Conservation (phyloP, 257 asterid genomes). For the Nyctanthes arbortristis region DNA sequence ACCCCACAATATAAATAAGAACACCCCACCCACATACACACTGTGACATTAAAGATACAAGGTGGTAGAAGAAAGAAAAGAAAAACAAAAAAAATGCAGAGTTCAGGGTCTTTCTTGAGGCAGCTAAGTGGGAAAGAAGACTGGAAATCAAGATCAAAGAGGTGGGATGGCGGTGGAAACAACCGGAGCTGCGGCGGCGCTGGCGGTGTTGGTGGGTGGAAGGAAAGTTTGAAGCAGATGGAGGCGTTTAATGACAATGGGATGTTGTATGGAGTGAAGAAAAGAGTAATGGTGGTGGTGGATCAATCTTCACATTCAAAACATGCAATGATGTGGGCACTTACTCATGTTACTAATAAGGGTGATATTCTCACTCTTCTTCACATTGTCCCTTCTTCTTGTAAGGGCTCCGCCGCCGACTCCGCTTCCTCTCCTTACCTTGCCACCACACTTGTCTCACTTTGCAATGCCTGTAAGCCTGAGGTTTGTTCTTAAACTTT, state of each 20-base stretch:
- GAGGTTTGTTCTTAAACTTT: slow-evolving; percentile 45
- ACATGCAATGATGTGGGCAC: slow-evolving; percentile 98
- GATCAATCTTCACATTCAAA: slow-evolving; percentile 65
- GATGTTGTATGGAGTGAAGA: slow-evolving; percentile 49
- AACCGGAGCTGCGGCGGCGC: slow-evolving; percentile 10
- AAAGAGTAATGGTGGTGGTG: slow-evolving; percentile 92
- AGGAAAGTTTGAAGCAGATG: slow-evolving; percentile 40
- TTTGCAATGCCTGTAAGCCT: slow-evolving; percentile 85
- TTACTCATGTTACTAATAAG: slow-evolving; percentile 74
- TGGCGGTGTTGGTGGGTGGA: slow-evolving; percentile 16
- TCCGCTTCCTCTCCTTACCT: slow-evolving; percentile 49
- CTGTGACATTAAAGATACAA: no score
- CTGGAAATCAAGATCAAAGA: slow-evolving; percentile 60
- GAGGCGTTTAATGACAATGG: slow-evolving; percentile 42
- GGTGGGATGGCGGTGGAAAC: slow-evolving; percentile 48
- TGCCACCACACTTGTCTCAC: slow-evolving; percentile 74
- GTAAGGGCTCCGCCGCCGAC: slow-evolving; percentile 29
- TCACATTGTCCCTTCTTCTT: slow-evolving; percentile 55
- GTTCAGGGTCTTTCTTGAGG: slow-evolving; percentile 64
- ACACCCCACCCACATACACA: background rate
- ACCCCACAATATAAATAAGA: background rate
- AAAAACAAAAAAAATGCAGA: slow-evolving; percentile 37
- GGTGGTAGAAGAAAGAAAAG: background rate
- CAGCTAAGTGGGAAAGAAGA: slow-evolving; percentile 80
- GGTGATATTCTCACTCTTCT: slow-evolving; percentile 83